phyloP scores from a whole-genome alignment of 148 eudicot species.

The Chenopodium album region DNA sequence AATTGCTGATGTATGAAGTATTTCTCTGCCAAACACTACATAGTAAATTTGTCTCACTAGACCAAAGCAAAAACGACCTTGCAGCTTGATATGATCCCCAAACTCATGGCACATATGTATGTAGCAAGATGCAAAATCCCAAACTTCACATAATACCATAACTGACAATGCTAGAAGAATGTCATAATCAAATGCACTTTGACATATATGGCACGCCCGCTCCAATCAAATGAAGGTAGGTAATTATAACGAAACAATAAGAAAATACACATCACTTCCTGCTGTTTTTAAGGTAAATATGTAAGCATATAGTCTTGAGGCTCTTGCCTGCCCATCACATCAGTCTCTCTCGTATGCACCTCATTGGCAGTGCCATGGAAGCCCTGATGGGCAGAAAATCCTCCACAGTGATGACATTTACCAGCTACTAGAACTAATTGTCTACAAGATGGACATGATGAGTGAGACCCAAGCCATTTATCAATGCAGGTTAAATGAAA shows the following conservation, averaged over 20 bases:
- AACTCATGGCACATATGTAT: background rate
- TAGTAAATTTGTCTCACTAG: constrained; percentile 1
- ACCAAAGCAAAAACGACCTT: background rate
- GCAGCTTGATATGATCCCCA: background rate
- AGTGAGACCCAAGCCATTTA: constrained; percentile 58
- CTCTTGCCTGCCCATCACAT: constrained; percentile 20
- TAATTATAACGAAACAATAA: background rate
- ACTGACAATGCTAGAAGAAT: background rate
- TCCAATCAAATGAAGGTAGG: background rate
- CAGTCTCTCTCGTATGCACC: constrained; percentile 22
- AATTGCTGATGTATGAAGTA: background rate
- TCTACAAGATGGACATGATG: constrained; percentile 73
- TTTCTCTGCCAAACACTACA: background rate
- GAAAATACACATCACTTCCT: background rate
- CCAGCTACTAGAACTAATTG: constrained; percentile 43
- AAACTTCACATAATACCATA: background rate
- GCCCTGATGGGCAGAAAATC: constrained; percentile 29
- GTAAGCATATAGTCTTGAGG: constrained; percentile 29
- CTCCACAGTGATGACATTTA: constrained; percentile 49
- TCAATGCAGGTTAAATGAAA: constrained; percentile 68
- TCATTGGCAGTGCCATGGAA: constrained; percentile 22
- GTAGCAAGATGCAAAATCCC: background rate
- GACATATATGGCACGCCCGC: background rate
- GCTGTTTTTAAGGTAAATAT: constrained; percentile 31
- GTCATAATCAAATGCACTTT: background rate